Percentiles rank a stretch among this genome's conserved stretches.
These are phyloP conservation scores for Alliaria petiolata DNA, from an alignment of 345 rosid genomes.

Conservation along the genomic window DNA sequence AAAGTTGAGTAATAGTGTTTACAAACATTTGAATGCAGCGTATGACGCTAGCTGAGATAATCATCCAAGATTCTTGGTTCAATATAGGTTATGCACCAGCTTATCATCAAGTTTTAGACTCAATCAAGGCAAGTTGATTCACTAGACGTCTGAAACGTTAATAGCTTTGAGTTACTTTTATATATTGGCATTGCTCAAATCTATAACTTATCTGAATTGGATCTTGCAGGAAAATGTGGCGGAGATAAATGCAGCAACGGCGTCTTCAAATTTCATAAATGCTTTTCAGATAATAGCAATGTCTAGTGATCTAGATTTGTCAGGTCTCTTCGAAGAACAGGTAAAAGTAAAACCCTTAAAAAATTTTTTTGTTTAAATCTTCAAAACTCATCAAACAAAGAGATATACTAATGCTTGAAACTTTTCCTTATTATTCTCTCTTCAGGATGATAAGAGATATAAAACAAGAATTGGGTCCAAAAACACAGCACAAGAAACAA, in stretches of 20 bases:
- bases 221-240: conserved; percentile 47
- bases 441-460: conserved; percentile 63
- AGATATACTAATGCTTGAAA: background rate
- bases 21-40: conserved; percentile 41
- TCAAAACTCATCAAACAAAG: background rate
- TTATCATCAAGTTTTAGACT: conserved; percentile 52
- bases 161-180: too few species aligned
- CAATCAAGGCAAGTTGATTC: conserved; percentile 46
- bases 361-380: too few species aligned
- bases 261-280: conserved; percentile 71
- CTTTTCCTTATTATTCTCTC: background rate
- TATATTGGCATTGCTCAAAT: background rate
- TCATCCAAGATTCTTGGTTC: conserved; percentile 73
- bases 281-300: conserved; percentile 92
- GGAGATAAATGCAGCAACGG: conserved; percentile 37
- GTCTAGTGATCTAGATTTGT: conserved; percentile 90
- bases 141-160: background rate
- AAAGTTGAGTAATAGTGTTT: background rate
- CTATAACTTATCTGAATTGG: conserved; percentile 7
- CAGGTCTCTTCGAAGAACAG: conserved; percentile 85
- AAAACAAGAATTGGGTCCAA: conserved; percentile 68
- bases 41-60: conserved; percentile 58
- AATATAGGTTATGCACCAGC: conserved; percentile 59
- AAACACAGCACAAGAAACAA: conserved; percentile 60
- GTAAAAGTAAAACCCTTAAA: too few species aligned